Evolutionary conservation across 2,329 filamentous ascomycete species (phyloP), one percentile per base, ranked within the genome.

Genomic region (Hypoxylon sp.): DNA sequence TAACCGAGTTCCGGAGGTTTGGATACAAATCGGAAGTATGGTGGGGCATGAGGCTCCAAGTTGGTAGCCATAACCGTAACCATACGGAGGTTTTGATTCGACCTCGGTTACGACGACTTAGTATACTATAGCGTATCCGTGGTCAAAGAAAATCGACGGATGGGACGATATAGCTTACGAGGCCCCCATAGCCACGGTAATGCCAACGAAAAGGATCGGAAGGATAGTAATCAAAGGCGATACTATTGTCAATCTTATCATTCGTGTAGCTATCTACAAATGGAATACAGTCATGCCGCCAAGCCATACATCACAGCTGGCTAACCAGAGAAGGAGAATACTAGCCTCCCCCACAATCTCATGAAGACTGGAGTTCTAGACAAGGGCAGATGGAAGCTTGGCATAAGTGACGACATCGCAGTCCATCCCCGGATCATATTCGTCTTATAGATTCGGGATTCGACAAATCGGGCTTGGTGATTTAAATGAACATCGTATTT

Each of bases 311-410:
- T 57, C 52, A 64, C 53, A 42, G 52, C 50, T 54, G 39, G 59
- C 44, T 54, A 56, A 59, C 64, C 50, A 32, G 57, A 61, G 56
- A 52, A 50, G 62, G 51, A 44, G 55, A 52, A 51, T 29, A 31
- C 56, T 65, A 61, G 61, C 39, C 50, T 70, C 62, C 65, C 68
- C 68, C 68, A 68, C 65, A 68, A 56, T 68, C 68, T 62, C 46
- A 35, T 17, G 47, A 51, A 51, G 44, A 46, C 46, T 24, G 7
- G 42, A 48, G 56, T 50, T 64, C 52, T 65, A 52, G 61, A 62
- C 64, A 68, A 65, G 65, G 68, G 54, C 65, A 24, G 48, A 70
- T 32, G 65, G 65, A 68, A 70, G 68, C 65, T 70, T 70, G 58
- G 58, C 65, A 35, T 37, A 57, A 46, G 59, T 62, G 52, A 65